Conservation (phyloP, 106 monocot genomes). For the Acanthochlamys bracteata region DNA sequence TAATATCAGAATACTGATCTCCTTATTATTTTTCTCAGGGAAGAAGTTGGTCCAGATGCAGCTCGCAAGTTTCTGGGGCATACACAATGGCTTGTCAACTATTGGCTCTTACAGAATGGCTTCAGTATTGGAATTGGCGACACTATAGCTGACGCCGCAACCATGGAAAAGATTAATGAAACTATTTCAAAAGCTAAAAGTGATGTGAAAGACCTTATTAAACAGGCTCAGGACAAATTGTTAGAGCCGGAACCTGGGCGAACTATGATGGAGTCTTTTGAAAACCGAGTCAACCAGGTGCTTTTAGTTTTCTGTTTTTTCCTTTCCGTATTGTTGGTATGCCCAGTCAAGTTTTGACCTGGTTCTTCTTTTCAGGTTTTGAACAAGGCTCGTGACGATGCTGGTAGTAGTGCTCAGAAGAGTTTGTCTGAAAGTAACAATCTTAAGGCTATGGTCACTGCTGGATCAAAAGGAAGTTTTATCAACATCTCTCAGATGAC, state of each 20-base stretch:
- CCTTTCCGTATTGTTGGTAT: background rate
- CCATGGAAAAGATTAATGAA: constrained; percentile 98
- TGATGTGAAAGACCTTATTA: constrained; percentile 93
- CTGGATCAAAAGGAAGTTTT: constrained; percentile 97
- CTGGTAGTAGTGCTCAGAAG: constrained; percentile 93
- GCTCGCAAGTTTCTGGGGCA: constrained; percentile 98
- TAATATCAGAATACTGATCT: too few species aligned
- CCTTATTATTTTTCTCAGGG: constrained; percentile 56
- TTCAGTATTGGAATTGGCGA: constrained; percentile 99
- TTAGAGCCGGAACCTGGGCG: constrained; percentile 92
- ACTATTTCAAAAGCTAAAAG: constrained; percentile 90
- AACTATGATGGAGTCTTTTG: constrained; percentile 98
- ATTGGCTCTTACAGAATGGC: constrained; percentile 91
- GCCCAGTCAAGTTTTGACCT: background rate
- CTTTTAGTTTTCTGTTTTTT: background rate
- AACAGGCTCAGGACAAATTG: constrained; percentile 64
- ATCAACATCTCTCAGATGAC: constrained; percentile 99
- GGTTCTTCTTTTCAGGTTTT: constrained; percentile 42
- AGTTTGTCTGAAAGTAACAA: constrained; percentile 98
- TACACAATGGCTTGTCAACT: constrained; percentile 98
- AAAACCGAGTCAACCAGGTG: constrained; percentile 96
- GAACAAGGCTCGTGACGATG: constrained; percentile 99
- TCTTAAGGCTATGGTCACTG: constrained; percentile 97
- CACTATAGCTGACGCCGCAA: constrained; percentile 93
- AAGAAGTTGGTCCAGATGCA: constrained; percentile 99